Base-by-base conservation (phyloP, 2,329 filamentous ascomycete genomes). In the Ophiocordyceps sinensis region DNA sequence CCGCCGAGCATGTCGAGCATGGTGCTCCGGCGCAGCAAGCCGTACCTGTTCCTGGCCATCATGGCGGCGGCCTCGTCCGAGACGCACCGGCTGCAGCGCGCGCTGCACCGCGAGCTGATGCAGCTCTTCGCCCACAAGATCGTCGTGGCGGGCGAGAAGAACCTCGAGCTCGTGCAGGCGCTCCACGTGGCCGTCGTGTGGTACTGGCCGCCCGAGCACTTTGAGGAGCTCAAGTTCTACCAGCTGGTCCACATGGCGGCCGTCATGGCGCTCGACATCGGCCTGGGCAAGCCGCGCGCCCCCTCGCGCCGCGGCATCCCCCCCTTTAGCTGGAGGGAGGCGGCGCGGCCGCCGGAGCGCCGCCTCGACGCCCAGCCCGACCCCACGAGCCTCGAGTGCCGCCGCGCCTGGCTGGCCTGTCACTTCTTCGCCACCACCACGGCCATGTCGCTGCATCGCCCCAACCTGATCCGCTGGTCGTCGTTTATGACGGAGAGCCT, bases 211-310 rank as follows among this genome's bases (percentile, higher is more conserved):
- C 86, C 86, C 0, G 79, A 89, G 49, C 74, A 83, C 51, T 84
- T 84, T 44, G 85, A 93, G 53, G 82, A 91, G 61, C 75, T 89
- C 53, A 91, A 91, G 55, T 93, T 91, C 57, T 94, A 91, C 62
- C 84, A 89, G 63, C 72, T 91, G 48, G 77, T 86, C 37, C 85
- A 94, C 56, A 77, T 85, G 53, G 82, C 83, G 2, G 80, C 80
- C 38, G 73, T 85, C 50, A 85, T 94, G 79, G 82, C 81, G 23
- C 77, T 93, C 41, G 86, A 94, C 50, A 72, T 94, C 29, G 86
- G 86, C 0, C 72, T 94, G 7, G 83, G 80, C 14, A 73, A 53
- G 41, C 55, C 23, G 51, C 38, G 8, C 47, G 6, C 38, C 49
- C 14, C 41, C 48, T 15, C 14, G 19, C 49, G 50, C 2, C 45